These are phyloP conservation scores for Plenodomus lindquistii DNA, from an alignment of 2,329 filamentous ascomycete genomes.

Conservation along the genomic window DNA sequence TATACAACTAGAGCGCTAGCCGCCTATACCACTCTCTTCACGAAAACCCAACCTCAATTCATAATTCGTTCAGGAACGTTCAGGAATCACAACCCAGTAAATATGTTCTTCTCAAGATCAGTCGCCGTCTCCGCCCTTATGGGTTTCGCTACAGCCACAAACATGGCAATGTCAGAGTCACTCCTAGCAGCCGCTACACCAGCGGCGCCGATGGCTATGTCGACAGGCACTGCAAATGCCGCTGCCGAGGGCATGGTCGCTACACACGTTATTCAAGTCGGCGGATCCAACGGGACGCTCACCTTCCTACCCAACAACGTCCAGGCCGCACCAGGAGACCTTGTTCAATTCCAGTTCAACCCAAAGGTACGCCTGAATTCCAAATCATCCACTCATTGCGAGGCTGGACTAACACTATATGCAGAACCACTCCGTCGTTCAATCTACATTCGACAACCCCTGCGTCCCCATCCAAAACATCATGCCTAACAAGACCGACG, in stretches of 20 bases:
- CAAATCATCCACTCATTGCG: not conserved
- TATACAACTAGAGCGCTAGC: constrained; percentile 42
- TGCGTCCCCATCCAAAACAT: constrained; percentile 64
- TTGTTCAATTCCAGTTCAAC: constrained; percentile 59
- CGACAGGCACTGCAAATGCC: constrained; percentile 1
- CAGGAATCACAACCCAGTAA: constrained; percentile 15
- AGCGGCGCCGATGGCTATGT: constrained; percentile 5
- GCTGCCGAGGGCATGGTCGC: constrained; percentile 23
- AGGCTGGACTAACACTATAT: not conserved
- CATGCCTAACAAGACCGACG: constrained; percentile 52
- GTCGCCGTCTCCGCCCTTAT: constrained; percentile 35
- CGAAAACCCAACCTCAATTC: constrained; percentile 19
- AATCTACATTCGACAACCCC: constrained; percentile 73
- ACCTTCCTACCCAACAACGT: constrained; percentile 70
- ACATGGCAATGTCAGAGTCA: constrained; percentile 24
- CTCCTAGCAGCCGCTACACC: constrained; percentile 8
- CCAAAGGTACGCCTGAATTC: constrained; percentile 42
- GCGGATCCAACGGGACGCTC: constrained; percentile 57
- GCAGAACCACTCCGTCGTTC: constrained; percentile 76
- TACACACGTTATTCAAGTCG: constrained; percentile 67
- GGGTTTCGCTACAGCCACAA: constrained; percentile 32
- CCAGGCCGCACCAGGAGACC: constrained; percentile 62
- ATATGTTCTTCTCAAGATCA: constrained; percentile 43
- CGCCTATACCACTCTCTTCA: constrained; percentile 37
- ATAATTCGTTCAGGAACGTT: constrained; percentile 27